Evolutionary conservation across 2,329 filamentous ascomycete species (phyloP), one percentile per base, ranked within the genome.

Genomic region (Cladosporium sp.): DNA sequence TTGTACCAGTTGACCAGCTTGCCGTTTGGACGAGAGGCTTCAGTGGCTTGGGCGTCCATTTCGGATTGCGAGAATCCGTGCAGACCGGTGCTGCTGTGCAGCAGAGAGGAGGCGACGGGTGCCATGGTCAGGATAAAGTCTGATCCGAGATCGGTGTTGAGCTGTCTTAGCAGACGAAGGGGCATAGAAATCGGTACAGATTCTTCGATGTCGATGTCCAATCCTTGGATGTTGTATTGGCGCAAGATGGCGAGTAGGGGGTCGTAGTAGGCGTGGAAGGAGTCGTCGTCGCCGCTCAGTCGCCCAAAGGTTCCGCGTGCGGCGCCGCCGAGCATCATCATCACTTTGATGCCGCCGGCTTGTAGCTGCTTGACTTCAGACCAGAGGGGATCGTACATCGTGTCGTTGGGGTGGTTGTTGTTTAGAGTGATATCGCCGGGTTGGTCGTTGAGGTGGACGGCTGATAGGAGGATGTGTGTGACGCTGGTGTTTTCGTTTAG

Each of bases 181-280:
- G 68, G 61, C 54, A 65, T 67, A 45, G 63, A 59, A 39, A 66
- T 52, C 20, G 61, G 43, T 15, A 70, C 66, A 22, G 42, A 30
- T 55, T 71, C 69, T 63, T 71, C 68, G 47, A 70, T 69, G 58
- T 70, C 68, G 22, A 71, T 64, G 55, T 71, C 69, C 7, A 71
- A 59, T 28, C 69, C 68, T 38, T 70, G 60, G 34, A 71, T 51
- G 14, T 65, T 64, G 61, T 69, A 64, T 50, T 59, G 57, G 12
- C 57, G 62, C 38, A 71, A 43, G n/a, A 64, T 68, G 47, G 67
- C 51, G 28, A 59, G 61, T 49, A 71, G 67, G 3, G 67, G 67
- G 19, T 57, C 47, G 60, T 70, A 71, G 60, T 66, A 68, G 5
- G 50, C 51, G 36, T 67, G 59, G 43, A 67, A 60, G 9, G 62